A percentile compares a stretch with the other conserved stretches of the same genome.
These are phyloP conservation scores for Schizochytrium sp. DNA, from an alignment of 108 stramenopile genomes.

Conservation along the genomic window DNA sequence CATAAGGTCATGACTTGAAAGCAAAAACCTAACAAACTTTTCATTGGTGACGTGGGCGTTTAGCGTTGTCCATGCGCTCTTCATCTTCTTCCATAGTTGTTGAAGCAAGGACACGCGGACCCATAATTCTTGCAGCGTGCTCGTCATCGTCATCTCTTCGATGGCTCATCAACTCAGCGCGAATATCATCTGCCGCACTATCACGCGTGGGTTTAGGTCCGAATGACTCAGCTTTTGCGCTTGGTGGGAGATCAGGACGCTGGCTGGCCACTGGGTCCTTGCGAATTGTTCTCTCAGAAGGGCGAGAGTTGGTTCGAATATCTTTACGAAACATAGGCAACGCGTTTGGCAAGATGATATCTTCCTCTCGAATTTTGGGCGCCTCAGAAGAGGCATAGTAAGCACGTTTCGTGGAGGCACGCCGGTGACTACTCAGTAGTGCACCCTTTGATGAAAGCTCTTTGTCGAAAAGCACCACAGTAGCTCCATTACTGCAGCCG, in stretches of 20 bases:
- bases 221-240: not conserved
- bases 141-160: not conserved
- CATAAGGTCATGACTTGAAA: too few species aligned
- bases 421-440: not conserved
- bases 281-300: not conserved
- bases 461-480: not conserved
- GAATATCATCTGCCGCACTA: not conserved
- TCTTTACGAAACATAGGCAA: conserved; percentile 53
- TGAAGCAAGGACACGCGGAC: not conserved
- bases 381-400: conserved; percentile 17
- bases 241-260: not conserved
- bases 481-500: conserved; percentile 27
- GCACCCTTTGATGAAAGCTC: conserved; percentile 44
- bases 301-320: not conserved
- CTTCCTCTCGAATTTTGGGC: not conserved
- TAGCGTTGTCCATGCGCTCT: not conserved
- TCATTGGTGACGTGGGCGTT: not conserved
- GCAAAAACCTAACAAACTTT: too few species aligned
- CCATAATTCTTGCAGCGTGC: too few species aligned
- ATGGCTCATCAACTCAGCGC: not conserved
- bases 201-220: not conserved
- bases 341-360: conserved; percentile 22
- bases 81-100: conserved; percentile 4
- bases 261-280: too few species aligned
- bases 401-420: not conserved